Conservation (phyloP, 345 rosid genomes). For the Raphanus sativus region DNA sequence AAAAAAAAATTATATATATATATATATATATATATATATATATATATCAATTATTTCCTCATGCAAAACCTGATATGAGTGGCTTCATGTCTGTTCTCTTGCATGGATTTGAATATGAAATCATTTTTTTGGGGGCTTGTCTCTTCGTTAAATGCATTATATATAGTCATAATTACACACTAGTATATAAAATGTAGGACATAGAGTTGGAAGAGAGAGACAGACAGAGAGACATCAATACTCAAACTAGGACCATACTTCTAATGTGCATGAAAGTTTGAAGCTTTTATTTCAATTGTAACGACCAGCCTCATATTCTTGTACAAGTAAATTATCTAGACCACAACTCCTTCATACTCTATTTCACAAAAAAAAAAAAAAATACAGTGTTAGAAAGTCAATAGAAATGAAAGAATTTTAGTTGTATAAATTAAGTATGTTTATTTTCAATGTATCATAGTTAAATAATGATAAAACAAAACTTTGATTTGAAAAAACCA, state of each 20-base stretch:
- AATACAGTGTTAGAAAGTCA: background rate
- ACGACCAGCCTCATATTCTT: background rate
- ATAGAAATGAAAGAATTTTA: background rate
- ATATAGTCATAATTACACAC: background rate
- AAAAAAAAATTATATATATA: background rate
- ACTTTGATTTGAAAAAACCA: background rate
- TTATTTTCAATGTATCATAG: background rate
- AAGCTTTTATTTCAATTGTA: constrained; percentile 16
- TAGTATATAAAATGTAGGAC: constrained; percentile 10
- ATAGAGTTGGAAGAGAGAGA: background rate
- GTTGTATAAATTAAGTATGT: background rate
- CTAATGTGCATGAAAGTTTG: constrained; percentile 33
- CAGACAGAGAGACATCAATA: constrained; percentile 5
- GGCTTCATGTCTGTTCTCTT: constrained; percentile 23
- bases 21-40: background rate
- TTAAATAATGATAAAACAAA: background rate
- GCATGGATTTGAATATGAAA: constrained; percentile 26
- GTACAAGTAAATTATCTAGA: background rate
- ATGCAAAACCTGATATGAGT: constrained; percentile 30
- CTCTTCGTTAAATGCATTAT: constrained; percentile 15
- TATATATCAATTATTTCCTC: constrained; percentile 28
- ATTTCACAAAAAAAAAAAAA: background rate
- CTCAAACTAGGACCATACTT: constrained; percentile 23
- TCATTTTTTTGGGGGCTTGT: constrained; percentile 25
- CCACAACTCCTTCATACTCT: background rate